A percentile compares a stretch with the other conserved stretches of the same genome.
phyloP scores from a whole-genome alignment of 352 stramenopile genomes.

The Globisporangium echinulatum region DNA sequence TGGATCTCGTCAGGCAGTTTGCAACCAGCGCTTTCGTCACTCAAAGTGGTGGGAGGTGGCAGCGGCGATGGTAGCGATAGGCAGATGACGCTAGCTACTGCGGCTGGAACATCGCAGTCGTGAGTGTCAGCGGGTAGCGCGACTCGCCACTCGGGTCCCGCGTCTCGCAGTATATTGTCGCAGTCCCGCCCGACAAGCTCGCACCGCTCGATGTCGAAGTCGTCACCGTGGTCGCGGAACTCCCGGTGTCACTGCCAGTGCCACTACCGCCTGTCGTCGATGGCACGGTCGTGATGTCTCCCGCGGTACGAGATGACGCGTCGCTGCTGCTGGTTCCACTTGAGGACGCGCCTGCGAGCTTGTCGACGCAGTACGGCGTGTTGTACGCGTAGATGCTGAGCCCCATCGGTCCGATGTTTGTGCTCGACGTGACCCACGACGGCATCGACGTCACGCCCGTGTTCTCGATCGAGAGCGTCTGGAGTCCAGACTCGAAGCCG shows the following conservation, averaged over 20 bases:
- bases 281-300: background rate
- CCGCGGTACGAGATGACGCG: background rate
- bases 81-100: background rate
- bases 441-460: constrained; percentile 16
- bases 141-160: constrained; percentile 20
- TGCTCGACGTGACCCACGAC: constrained; percentile 5
- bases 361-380: constrained; percentile 22
- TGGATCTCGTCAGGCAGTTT: no score
- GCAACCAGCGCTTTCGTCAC: no score
- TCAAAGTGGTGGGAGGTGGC: background rate
- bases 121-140: constrained; percentile 23
- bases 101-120: constrained; percentile 12
- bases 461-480: constrained; percentile 30
- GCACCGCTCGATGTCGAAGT: background rate
- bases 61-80: no score
- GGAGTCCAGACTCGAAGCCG: constrained; percentile 6
- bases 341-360: constrained; percentile 2
- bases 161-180: constrained; percentile 18
- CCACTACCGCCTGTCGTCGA: background rate
- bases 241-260: background rate
- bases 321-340: background rate
- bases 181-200: background rate
- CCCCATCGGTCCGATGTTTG: background rate
- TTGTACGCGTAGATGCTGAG: constrained; percentile 26
- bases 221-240: background rate